These are phyloP conservation scores for Willaertia magna DNA, from an alignment of 208 protist species.

Conservation along the genomic window DNA sequence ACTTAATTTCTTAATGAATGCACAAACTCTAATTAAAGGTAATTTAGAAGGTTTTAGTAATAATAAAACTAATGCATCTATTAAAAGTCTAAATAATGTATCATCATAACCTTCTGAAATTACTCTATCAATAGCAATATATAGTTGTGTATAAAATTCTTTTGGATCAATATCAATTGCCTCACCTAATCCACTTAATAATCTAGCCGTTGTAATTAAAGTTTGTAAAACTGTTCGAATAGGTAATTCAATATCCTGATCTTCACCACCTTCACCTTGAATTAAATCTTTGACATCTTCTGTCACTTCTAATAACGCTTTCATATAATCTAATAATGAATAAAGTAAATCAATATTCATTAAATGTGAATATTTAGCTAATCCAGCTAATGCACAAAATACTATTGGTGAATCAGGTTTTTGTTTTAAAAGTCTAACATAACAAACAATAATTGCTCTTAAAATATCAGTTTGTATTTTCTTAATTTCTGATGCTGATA, in stretches of 20 bases:
- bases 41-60: neutral
- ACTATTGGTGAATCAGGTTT: neutral
- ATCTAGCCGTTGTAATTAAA: neutral
- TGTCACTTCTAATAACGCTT: neutral
- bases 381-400: neutral
- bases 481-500: neutral
- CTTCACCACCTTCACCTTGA: neutral
- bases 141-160: conserved; percentile 4
- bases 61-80: neutral
- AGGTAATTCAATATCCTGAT: neutral
- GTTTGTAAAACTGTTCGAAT: neutral
- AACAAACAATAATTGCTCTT: neutral
- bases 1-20: neutral
- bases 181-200: neutral
- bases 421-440: neutral
- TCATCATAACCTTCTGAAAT: neutral
- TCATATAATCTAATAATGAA: neutral
- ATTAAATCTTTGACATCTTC: neutral
- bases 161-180: neutral
- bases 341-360: conserved; percentile 12
- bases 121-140: neutral
- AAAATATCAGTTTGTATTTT: neutral
- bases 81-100: neutral
- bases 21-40: neutral
- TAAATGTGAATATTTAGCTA: conserved; percentile 1